Conservation (phyloP, 2,329 filamentous ascomycete species). For the Aspergillus transmontanensis region DNA sequence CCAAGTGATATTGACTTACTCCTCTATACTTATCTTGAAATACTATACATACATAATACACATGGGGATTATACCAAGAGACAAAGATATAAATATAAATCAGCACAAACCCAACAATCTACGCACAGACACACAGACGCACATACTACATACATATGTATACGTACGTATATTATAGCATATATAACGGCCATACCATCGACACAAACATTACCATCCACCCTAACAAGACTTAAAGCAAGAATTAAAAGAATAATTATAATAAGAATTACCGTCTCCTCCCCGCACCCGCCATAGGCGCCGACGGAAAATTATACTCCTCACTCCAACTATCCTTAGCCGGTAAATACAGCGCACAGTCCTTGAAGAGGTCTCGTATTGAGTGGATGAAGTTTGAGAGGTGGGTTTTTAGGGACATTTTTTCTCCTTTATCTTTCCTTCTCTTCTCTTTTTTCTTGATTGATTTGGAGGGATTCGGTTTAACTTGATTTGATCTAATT, state of each 20-base stretch:
- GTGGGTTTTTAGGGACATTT: neutral
- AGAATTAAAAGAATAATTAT: neutral
- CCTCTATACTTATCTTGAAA: neutral
- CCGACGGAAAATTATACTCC: conserved; percentile 7
- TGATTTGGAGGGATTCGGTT: neutral
- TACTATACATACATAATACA: too few species aligned
- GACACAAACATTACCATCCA: neutral
- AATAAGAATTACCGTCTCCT: neutral
- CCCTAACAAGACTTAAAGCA: neutral
- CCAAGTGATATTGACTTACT: neutral
- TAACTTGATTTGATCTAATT: too few species aligned
- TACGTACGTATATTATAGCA: neutral
- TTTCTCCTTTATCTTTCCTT: neutral
- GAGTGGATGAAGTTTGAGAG: neutral
- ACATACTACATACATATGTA: neutral
- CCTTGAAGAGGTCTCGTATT: neutral
- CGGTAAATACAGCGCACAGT: conserved; percentile 1
- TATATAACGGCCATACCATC: neutral
- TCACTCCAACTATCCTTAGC: conserved; percentile 8
- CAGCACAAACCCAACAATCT: neutral
- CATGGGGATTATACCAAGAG: too few species aligned
- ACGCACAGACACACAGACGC: neutral
- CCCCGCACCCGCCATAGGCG: neutral
- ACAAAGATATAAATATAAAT: neutral
- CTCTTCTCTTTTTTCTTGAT: neutral